Base-by-base conservation (phyloP, 176 grass and related monocot species). In the Aegilops longissima region DNA sequence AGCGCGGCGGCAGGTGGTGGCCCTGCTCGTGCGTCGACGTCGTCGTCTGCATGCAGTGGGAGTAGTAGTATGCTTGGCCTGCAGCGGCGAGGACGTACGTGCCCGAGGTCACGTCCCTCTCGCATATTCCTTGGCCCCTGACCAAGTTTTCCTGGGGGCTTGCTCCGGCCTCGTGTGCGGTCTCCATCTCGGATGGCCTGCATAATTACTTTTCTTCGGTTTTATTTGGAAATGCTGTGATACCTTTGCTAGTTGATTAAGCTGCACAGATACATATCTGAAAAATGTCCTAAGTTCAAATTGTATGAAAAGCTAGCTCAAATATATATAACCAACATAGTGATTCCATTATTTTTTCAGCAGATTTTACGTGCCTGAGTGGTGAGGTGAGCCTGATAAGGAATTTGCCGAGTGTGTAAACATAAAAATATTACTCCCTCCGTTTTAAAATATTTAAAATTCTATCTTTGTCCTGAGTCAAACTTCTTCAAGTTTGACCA, bases 101-200 rank as follows among this genome's bases (percentile, higher is more conserved):
- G 58, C 47, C 23, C 34, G 75, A 86, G 65, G 84, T 18, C 66
- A 70, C 24, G 51, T 86, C 76, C 51, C 34, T 71, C 84, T 86
- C 84, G 10, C 65, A 18, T 62, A 80, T 86, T 80, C 66, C 76
- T 80, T 35, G 76, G 84, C 66, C 33, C 79, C 84, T 80, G 66
- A 63, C 17, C 18, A 49, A 72, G 77, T 25, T 14, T 34, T 39
- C 4, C 12, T 35, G 39, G 18, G 74, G 42, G 29, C 29, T 78
- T 8, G 61, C 69, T 11, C 42, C 45, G 9, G 73, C 14, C 64
- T 79, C 47, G n/a, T 33, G 64, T 71, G 30, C 23, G 14, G 76
- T 80, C 84, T 80, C 84, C 49, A 61, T 63, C 66, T 47, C 35
- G 12, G 66, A 31, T 63, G 76, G 36, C 36, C 84, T 86, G 38